Base-by-base conservation (phyloP, 2,329 filamentous ascomycete genomes). In the Zalaria sp. region DNA sequence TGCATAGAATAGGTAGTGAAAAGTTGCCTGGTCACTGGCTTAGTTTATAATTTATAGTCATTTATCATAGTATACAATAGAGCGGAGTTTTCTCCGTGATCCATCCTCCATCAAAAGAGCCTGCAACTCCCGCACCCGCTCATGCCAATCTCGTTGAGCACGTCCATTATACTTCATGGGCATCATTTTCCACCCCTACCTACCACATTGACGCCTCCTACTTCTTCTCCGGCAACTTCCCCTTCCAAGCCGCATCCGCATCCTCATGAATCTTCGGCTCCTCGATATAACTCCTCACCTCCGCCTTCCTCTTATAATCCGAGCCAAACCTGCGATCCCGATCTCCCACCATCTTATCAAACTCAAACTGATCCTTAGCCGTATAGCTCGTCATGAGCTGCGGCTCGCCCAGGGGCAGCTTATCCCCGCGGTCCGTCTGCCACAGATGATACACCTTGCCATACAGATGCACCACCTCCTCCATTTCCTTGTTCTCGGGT, bases 361-460 rank as follows among this genome's bases (percentile, higher is more conserved):
- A 64, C 40, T 65, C 60, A 41, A 73, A 65, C 58, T 75, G 71
- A 9, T 63, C 61, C 4, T 42, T 40, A 38, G 62, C 58, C 6
- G 71, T 75, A 46, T 68, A 78, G 52, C 77, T 80, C 47, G 69
- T 75, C 73, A 83, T 81, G 49, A 82, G 59, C 59, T 78, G 61
- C 42, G 79, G 77, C 46, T 62, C 56, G 0, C 78, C 77, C 48
- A 81, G 53, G 1, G 78, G 78, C 41, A 81, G 51, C 40, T 64
- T 59, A 53, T 89, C 76, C 0, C 83, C 83, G 4, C 73, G 67
- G 61, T 93, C 85, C 10, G 81, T 75, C 69, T 93, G 83, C 86
- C 87, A 93, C 35, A 91, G 67, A 57, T 93, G 85, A 58, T 81
- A 91, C 1, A 81, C 76, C 57, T 93, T 93, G 6, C 86, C 86